Evolutionary conservation across 2,329 filamentous ascomycete species (phyloP), one percentile per base, ranked within the genome.

Genomic region (Ampelomyces quisqualis): DNA sequence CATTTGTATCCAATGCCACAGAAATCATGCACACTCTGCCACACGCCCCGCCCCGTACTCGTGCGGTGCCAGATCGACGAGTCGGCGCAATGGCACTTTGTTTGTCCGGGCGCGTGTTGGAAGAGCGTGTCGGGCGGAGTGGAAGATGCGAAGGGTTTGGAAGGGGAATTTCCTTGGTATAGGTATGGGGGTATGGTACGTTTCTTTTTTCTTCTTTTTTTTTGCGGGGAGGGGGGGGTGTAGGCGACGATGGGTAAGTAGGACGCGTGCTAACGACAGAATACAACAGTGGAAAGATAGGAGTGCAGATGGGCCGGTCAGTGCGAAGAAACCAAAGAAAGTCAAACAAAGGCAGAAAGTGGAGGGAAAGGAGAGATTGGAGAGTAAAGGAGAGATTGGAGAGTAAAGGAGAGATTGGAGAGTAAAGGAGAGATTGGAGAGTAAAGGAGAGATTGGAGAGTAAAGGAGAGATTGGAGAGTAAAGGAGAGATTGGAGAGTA

Each of bases 21-120:
- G 7, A 74, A 73, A 49, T 49, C 63, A 7, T 73, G 71, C 51
- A 68, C 70, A 3, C 52, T 73, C 10, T 74, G 72, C 52, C 43
- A 53, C 11, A 66, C 51, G 1, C 58, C 62, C 1, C 62, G 66
- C 7, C 55, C 64, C 28, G 60, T 74, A 2, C 64, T 74, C 0
- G 62, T 75, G 2, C 69, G 71, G 33, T 74, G 71, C 51, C 70
- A 71, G 43, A 69, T 70, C 40, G 70, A 74, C 50, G 51, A 58
- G 1, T 64, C 62, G 2, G 47, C 41, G 3, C 63, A 53, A 42
- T 74, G 72, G 72, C 63, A 73, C 47, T 70, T 74, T 37, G 62
- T 75, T 7, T 73, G 72, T 44, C 66, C 70, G 0, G 69, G 70
- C 3, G 47, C 55, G 11, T 74, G 72, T 57, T 74, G 72, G 72